Percentiles rank a stretch among this genome's conserved stretches.
These are phyloP conservation scores for Trichocomaceae sp. DNA, from an alignment of 2,329 filamentous ascomycete species.

Conservation along the genomic window DNA sequence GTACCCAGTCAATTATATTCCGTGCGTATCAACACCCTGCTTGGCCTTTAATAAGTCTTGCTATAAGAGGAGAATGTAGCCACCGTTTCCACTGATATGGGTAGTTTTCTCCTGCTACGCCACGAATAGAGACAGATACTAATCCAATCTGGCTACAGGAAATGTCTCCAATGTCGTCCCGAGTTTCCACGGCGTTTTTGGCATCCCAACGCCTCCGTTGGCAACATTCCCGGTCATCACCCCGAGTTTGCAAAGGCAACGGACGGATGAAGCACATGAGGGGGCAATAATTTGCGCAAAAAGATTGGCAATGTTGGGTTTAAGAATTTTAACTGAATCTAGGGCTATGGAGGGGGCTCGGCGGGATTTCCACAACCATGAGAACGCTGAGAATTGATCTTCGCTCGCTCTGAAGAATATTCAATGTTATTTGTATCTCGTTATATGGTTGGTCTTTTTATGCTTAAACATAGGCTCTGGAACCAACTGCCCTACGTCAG, in stretches of 20 bases:
- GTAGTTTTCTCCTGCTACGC: constrained; percentile 15
- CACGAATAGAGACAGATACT: background rate
- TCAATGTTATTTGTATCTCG: no score
- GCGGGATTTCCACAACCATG: no score
- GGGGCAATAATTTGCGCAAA: constrained; percentile 42
- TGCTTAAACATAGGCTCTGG: no score
- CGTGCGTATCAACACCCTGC: background rate
- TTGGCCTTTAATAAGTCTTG: constrained; percentile 24
- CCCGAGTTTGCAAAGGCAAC: constrained; percentile 43
- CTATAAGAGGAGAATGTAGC: constrained; percentile 33
- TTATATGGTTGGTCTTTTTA: no score
- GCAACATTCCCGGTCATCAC: constrained; percentile 29
- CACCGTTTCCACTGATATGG: constrained; percentile 44
- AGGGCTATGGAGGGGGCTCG: no score
- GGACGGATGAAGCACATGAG: constrained; percentile 34
- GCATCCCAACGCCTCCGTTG: constrained; percentile 37
- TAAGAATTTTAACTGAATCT: background rate
- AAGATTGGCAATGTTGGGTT: constrained; percentile 37
- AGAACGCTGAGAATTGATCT: no score
- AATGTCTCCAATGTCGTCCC: constrained; percentile 46
- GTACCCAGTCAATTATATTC: no score
- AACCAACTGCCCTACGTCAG: no score
- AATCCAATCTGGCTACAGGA: constrained; percentile 23
- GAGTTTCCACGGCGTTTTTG: constrained; percentile 45
- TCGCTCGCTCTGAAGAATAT: no score